Base-by-base conservation (phyloP, 73 alveolate genomes). In the Paramecium octaurelia region DNA sequence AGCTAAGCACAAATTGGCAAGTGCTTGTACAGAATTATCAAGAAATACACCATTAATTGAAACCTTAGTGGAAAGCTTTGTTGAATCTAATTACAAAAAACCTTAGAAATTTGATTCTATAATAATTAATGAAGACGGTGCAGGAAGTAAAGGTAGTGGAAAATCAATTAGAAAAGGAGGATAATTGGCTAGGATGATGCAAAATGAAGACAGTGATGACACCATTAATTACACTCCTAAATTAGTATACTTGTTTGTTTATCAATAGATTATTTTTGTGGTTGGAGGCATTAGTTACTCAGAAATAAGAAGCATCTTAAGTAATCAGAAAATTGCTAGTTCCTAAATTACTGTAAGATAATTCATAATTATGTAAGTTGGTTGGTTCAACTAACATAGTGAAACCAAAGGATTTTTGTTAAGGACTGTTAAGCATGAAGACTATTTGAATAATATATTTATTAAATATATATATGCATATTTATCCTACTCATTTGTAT, bases 1-100 rank as follows among this genome's bases (percentile, higher is more conserved):
- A 89, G 87, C 94, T 1, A 89, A 89, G 68, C 75, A 89, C 27
- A 89, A 70, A 71, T 43, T 71, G 34, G 34, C 68, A 3, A 70
- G 58, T 20, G 86, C 86, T 31, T 58, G 88, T 5, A 44, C 75
- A 14, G 94, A 89, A 58, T 54, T 89, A 21, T 89, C 88, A 18
- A 89, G 94, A 89, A 89, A 77, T 23, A 89, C 92, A 3, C 94
- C 94, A 23, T 42, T 44, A 6, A 20, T 89, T 10, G 94, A 89
- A 54, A 71, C 75, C 3, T 71, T 89, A 43, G 75, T 89, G 7
- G 94, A 89, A 50, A 2, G 75, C 12, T 89, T 29, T 29, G 29
- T 89, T 89, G 86, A 77, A 20, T 73, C 64, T 16, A 83, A 89
- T 89, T 68, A 50, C 75, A 89, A 59, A 71, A 89, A 46, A 70